Evolutionary conservation across 805 yeast species (phyloP).

Genomic region (Metschnikowia cubensis): DNA sequence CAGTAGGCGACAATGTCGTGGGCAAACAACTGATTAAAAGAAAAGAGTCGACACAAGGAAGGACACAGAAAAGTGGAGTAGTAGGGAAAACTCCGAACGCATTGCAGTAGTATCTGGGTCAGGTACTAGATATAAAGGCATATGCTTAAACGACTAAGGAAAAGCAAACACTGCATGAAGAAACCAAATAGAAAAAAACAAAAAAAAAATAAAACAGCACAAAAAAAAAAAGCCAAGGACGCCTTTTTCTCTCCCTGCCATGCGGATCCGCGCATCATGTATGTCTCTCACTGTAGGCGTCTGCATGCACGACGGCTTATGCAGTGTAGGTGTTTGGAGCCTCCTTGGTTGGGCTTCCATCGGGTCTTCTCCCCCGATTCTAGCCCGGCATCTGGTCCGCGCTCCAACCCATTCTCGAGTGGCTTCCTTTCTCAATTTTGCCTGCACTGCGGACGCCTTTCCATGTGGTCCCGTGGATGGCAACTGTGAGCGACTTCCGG

Average conservation of each 20-base stretch:
- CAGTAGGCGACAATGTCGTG: background rate
- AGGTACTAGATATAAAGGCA: slow-evolving; percentile 4
- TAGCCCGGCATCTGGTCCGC: background rate
- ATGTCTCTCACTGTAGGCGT: slow-evolving; percentile 3
- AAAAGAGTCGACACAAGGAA: background rate
- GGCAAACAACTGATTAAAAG: background rate
- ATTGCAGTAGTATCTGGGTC: background rate
- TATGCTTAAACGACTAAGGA: slow-evolving; percentile 4
- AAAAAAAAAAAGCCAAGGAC: slow-evolving; percentile 1
- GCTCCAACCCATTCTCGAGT: background rate
- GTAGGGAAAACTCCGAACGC: background rate
- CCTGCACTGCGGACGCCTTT: background rate
- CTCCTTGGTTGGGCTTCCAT: background rate
- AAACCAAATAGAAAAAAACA: background rate
- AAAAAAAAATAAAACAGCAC: background rate
- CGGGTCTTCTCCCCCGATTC: background rate
- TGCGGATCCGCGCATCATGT: slow-evolving; percentile 2
- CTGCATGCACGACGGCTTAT: background rate
- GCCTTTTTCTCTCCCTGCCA: slow-evolving; percentile 3
- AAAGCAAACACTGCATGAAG: slow-evolving; percentile 5
- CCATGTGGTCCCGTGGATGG: background rate
- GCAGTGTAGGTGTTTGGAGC: background rate
- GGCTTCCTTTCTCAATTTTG: too few relatives aligned
- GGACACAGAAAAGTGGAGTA: background rate
- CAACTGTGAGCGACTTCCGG: background rate